Percentiles rank a stretch among this genome's conserved stretches.
Conservation (phyloP, 2,329 filamentous ascomycete genomes). For the Hypoxylon sp. region DNA sequence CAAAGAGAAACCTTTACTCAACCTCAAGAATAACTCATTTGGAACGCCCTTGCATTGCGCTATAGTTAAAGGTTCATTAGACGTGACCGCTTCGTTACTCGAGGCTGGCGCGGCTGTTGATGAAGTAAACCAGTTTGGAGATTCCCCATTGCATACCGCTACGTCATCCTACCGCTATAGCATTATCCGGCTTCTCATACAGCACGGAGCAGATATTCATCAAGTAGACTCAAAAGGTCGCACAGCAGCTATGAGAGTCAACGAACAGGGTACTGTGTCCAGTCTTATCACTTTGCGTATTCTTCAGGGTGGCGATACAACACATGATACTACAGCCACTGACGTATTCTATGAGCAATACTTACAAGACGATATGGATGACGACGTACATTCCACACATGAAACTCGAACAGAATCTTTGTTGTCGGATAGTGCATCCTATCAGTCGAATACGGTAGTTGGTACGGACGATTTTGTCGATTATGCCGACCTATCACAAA, state of each 20-base stretch:
- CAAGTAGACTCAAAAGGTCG: constrained; percentile 1
- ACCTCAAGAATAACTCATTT: constrained; percentile 11
- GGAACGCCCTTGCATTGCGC: constrained; percentile 15
- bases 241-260: constrained; percentile 8
- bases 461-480: constrained; percentile 8
- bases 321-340: background rate
- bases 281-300: constrained; percentile 1
- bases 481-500: background rate
- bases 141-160: constrained; percentile 5
- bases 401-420: background rate
- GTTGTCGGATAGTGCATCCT: background rate
- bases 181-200: constrained; percentile 12
- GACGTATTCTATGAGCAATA: constrained; percentile 2
- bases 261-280: background rate
- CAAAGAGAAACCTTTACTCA: constrained; percentile 6
- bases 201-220: constrained; percentile 2
- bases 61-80: constrained; percentile 8
- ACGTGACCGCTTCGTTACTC: constrained; percentile 5
- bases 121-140: background rate
- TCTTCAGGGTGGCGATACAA: constrained; percentile 1
- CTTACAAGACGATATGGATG: background rate
- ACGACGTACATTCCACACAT: background rate
- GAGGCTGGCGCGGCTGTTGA: constrained; percentile 13
- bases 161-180: constrained; percentile 8
- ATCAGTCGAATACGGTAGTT: background rate